phyloP scores from a whole-genome alignment of 129 eudicot genomes.

The Silybum marianum region DNA sequence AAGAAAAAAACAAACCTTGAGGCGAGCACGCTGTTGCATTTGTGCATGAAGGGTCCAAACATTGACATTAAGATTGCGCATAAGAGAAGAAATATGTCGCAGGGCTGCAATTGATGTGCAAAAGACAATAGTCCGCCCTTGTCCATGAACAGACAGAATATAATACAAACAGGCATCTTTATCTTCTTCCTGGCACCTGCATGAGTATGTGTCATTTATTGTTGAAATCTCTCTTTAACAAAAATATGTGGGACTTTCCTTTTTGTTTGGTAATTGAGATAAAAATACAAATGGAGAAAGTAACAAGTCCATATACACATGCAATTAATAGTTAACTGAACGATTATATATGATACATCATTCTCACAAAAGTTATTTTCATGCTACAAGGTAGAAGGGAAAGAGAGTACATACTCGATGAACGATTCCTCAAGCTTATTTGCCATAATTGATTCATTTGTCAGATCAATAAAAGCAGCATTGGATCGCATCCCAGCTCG shows the following conservation, averaged over 20 bases:
- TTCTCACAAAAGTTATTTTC: neutral
- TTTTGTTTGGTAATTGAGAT: constrained; percentile 5
- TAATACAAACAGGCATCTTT: constrained; percentile 93
- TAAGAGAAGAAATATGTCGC: constrained; percentile 72
- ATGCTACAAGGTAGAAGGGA: neutral
- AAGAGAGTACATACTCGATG: constrained; percentile 67
- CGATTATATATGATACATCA: no score
- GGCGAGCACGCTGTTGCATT: constrained; percentile 97
- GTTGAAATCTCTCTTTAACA: neutral
- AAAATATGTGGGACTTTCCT: neutral
- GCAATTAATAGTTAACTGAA: neutral
- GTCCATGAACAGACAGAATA: constrained; percentile 86
- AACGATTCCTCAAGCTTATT: constrained; percentile 89
- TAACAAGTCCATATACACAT: neutral
- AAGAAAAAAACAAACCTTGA: constrained; percentile 55
- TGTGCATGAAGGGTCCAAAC: constrained; percentile 86
- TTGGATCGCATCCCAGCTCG: constrained; percentile 93
- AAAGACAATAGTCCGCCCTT: constrained; percentile 88
- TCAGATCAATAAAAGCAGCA: constrained; percentile 86
- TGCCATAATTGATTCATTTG: constrained; percentile 79
- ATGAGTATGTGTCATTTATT: constrained; percentile 12
- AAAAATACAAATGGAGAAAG: neutral
- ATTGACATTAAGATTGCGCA: constrained; percentile 60
- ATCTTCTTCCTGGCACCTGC: constrained; percentile 95
- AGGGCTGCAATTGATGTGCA: constrained; percentile 97